Conservation (phyloP, 1,284 basidiomycete genomes). For the Puccinia polysora region DNA sequence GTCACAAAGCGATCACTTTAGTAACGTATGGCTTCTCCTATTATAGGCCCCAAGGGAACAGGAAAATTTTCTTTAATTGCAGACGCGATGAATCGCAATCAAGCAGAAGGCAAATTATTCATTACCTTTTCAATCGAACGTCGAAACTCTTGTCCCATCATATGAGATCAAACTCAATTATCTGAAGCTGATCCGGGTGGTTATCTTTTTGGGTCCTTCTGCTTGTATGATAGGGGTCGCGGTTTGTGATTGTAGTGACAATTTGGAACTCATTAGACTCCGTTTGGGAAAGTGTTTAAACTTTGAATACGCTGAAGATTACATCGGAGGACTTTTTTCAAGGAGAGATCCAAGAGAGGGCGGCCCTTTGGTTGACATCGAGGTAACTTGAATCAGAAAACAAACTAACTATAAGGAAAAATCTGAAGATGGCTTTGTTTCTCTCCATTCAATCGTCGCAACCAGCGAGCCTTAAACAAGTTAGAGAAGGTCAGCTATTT, state of each 20-base stretch:
- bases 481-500: constrained; percentile 36
- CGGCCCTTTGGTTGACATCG: constrained; percentile 41
- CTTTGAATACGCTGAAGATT: constrained; percentile 43
- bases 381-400: too few species aligned
- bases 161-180: not conserved
- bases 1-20: too few species aligned
- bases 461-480: constrained; percentile 39
- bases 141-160: not conserved
- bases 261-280: constrained; percentile 39
- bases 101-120: constrained; percentile 27
- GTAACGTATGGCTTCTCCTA: too few species aligned
- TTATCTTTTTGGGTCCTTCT: not conserved
- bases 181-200: not conserved
- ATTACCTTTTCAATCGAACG: not conserved
- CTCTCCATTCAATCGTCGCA: not conserved
- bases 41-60: constrained; percentile 39
- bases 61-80: constrained; percentile 43
- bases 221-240: constrained; percentile 22
- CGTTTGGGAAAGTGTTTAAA: constrained; percentile 39
- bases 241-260: constrained; percentile 43
- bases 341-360: constrained; percentile 41
- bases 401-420: too few species aligned
- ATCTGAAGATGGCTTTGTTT: not conserved
- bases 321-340: constrained; percentile 40
- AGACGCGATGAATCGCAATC: constrained; percentile 40